These are phyloP conservation scores for Salisapilia sapeloensis DNA, from an alignment of 352 stramenopile genomes.

Conservation along the genomic window DNA sequence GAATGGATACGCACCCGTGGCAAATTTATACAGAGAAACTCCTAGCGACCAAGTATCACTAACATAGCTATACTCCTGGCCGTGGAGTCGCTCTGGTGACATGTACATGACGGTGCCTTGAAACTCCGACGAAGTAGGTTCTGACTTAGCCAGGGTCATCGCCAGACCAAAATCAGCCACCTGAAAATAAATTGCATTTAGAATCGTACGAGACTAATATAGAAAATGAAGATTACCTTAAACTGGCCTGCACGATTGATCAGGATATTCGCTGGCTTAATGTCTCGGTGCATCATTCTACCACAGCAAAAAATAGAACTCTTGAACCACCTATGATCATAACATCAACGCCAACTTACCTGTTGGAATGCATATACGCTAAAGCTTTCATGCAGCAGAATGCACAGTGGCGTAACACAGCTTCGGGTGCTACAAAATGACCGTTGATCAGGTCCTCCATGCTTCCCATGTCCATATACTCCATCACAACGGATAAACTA, in stretches of 20 bases:
- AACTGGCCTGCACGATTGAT: conserved; percentile 73
- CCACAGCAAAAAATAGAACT: neutral
- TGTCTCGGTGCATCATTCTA: conserved; percentile 80
- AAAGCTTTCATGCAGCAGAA: conserved; percentile 73
- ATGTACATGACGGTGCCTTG: conserved; percentile 92
- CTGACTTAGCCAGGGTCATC: conserved; percentile 48
- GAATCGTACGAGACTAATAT: neutral
- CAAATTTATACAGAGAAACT: conserved; percentile 47
- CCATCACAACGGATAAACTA: conserved; percentile 78
- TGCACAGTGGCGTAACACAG: conserved; percentile 49
- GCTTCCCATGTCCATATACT: conserved; percentile 87
- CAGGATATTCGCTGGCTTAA: conserved; percentile 84
- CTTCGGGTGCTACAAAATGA: conserved; percentile 24
- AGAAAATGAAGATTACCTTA: conserved; percentile 20
- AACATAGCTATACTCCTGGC: conserved; percentile 68
- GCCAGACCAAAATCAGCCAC: conserved; percentile 72
- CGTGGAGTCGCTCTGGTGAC: conserved; percentile 84
- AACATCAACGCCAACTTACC: conserved; percentile 11
- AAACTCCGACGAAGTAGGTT: conserved; percentile 73
- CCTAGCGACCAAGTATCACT: conserved; percentile 71
- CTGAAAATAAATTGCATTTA: conserved; percentile 6
- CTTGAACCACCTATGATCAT: neutral
- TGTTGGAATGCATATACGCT: conserved; percentile 64
- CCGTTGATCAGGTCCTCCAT: conserved; percentile 60
- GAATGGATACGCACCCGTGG: conserved; percentile 55